Evolutionary conservation across 768 basidiomycete genomes (phyloP).

Genomic region (Exsudoporus frostii): DNA sequence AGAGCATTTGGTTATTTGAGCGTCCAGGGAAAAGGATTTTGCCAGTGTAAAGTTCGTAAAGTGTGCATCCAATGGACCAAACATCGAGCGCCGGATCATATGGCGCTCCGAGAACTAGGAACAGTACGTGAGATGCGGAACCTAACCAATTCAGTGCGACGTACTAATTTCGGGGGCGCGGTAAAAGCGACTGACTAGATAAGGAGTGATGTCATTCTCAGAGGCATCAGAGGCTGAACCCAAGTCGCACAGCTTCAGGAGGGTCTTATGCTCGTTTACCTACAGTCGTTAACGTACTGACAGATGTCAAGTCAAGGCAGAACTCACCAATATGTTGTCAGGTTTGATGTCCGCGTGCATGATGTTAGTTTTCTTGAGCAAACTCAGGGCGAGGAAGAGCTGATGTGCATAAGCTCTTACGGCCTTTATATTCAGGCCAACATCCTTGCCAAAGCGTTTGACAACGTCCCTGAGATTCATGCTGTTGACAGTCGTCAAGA

Average conservation of each 20-base stretch:
- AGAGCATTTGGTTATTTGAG: slow-evolving; percentile 96
- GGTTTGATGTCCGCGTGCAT: slow-evolving; percentile 99
- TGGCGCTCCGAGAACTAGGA: slow-evolving; percentile 85
- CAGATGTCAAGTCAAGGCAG: slow-evolving; percentile 6
- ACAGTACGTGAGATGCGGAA: slow-evolving; percentile 14
- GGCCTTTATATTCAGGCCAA: slow-evolving; percentile 92
- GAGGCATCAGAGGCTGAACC: slow-evolving; percentile 95
- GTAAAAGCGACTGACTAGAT: slow-evolving; percentile 96
- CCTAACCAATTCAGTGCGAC: slow-evolving; percentile 25
- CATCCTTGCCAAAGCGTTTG: slow-evolving; percentile 97
- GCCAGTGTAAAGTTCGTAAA: slow-evolving; percentile 94
- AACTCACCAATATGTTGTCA: slow-evolving; percentile 88
- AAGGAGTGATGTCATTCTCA: slow-evolving; percentile 97
- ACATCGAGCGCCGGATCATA: slow-evolving; percentile 93
- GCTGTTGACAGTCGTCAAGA: slow-evolving; percentile 39
- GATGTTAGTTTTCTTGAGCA: slow-evolving; percentile 84
- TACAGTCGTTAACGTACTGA: slow-evolving; percentile 32
- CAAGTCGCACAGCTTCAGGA: slow-evolving; percentile 92
- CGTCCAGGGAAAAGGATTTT: slow-evolving; percentile 97
- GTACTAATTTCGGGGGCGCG: slow-evolving; percentile 98
- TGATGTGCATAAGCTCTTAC: slow-evolving; percentile 99
- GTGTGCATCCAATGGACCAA: slow-evolving; percentile 96
- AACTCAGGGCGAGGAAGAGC: slow-evolving; percentile 81
- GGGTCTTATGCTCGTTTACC: slow-evolving; percentile 94
- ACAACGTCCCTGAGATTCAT: slow-evolving; percentile 99